phyloP scores from a whole-genome alignment of 306 rosid species.

The Luffa aegyptiaca region DNA sequence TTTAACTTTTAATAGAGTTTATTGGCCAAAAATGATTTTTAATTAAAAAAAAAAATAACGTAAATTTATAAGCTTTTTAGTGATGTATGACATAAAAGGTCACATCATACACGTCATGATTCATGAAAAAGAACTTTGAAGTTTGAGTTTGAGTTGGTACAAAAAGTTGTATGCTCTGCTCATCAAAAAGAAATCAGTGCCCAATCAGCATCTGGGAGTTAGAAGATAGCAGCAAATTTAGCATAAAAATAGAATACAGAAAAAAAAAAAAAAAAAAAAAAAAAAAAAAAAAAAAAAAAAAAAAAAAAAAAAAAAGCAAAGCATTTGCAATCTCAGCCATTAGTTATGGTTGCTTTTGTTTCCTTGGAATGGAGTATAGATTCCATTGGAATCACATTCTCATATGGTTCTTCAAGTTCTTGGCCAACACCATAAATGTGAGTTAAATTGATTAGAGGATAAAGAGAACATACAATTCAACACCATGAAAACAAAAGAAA shows the following conservation, averaged over 20 bases:
- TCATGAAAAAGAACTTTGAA: background rate
- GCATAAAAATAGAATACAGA: background rate
- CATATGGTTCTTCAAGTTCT: background rate
- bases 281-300: background rate
- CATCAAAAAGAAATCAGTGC: background rate
- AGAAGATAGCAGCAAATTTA: background rate
- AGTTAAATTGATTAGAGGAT: background rate
- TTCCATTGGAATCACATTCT: background rate
- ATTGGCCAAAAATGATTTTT: no score
- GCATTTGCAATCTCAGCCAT: background rate
- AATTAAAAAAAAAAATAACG: background rate
- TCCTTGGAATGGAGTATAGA: background rate
- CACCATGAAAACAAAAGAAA: background rate
- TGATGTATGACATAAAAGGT: background rate
- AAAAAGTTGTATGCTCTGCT: background rate
- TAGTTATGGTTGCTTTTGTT: background rate
- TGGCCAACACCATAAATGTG: background rate
- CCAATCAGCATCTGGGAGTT: background rate
- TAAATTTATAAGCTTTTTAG: background rate
- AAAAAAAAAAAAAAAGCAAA: background rate
- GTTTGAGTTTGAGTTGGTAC: background rate
- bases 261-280: background rate
- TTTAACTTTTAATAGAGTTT: no score
- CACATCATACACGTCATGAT: background rate
- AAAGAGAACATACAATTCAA: background rate